phyloP scores from a whole-genome alignment of 1,139 yeast genomes.

The Petasospora fabianii region DNA sequence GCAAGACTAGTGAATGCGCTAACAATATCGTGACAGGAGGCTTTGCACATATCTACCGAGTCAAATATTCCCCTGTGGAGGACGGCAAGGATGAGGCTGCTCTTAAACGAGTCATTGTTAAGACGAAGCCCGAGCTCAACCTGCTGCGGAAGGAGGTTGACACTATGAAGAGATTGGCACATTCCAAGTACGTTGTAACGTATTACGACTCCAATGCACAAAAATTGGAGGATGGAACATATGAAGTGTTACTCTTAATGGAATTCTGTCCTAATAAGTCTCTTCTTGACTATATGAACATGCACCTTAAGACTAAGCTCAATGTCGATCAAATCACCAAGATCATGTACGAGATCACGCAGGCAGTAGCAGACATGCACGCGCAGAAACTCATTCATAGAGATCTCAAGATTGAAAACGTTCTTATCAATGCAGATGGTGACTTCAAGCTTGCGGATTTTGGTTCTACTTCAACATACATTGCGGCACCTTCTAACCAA shows the following conservation, averaged over 20 bases:
- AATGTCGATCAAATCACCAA: conserved; percentile 58
- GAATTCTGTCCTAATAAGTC: conserved; percentile 74
- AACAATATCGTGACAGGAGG: too few species aligned
- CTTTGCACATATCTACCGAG: conserved; percentile 59
- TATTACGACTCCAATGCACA: conserved; percentile 80
- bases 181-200: conserved; percentile 55
- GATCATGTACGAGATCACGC: conserved; percentile 62
- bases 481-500: conserved; percentile 61
- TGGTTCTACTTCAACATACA: conserved; percentile 63
- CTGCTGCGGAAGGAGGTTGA: conserved; percentile 71
- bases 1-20: too few species aligned
- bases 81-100: conserved; percentile 47
- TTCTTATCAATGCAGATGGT: conserved; percentile 52
- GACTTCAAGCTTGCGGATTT: conserved; percentile 72
- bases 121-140: conserved; percentile 64
- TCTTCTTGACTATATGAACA: conserved; percentile 70
- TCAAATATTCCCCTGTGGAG: conserved; percentile 41
- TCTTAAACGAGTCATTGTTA: conserved; percentile 69
- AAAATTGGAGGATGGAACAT: conserved; percentile 43
- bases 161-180: conserved; percentile 62
- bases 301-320: conserved; percentile 59
- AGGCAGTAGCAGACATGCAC: conserved; percentile 75
- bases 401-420: conserved; percentile 78
- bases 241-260: conserved; percentile 75
- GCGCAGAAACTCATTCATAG: conserved; percentile 59